These are phyloP conservation scores for Triticum aestivum DNA, from an alignment of 176 grass and related monocot genomes.

Conservation along the genomic window DNA sequence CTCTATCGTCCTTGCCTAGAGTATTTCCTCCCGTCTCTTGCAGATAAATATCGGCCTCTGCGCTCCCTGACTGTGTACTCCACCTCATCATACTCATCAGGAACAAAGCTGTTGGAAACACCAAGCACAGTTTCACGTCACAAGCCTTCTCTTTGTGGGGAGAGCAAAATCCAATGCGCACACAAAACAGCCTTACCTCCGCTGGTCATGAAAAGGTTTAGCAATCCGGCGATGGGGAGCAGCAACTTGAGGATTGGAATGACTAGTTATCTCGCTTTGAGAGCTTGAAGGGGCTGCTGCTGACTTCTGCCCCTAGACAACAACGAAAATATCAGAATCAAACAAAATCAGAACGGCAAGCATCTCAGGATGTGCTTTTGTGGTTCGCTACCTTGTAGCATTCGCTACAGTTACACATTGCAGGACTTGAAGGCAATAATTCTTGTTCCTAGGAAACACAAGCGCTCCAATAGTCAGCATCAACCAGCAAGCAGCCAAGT, in stretches of 20 bases:
- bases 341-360: background rate
- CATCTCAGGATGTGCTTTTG: background rate
- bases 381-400: slow-evolving; percentile 42
- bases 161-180: background rate
- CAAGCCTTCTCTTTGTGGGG: background rate
- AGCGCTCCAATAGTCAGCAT: slow-evolving; percentile 31
- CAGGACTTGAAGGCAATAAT: slow-evolving; percentile 32
- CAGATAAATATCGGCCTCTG: slow-evolving; percentile 33
- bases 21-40: slow-evolving; percentile 40
- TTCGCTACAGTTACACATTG: slow-evolving; percentile 38
- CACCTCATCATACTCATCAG: slow-evolving; percentile 35
- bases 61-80: slow-evolving; percentile 37
- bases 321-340: background rate
- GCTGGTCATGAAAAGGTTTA: slow-evolving; percentile 34
- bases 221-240: slow-evolving; percentile 11
- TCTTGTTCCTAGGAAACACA: slow-evolving; percentile 38
- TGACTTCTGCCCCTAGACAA: slow-evolving; percentile 42
- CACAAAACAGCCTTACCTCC: slow-evolving; percentile 30
- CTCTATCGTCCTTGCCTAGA: slow-evolving; percentile 41
- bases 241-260: slow-evolving; percentile 12
- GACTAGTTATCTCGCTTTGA: slow-evolving; percentile 25
- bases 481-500: background rate
- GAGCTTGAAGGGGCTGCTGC: slow-evolving; percentile 29
- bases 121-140: background rate
- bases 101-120: slow-evolving; percentile 19